Evolutionary conservation across 208 protist genomes (phyloP).

Genomic region (Trypanosoma theileri): DNA sequence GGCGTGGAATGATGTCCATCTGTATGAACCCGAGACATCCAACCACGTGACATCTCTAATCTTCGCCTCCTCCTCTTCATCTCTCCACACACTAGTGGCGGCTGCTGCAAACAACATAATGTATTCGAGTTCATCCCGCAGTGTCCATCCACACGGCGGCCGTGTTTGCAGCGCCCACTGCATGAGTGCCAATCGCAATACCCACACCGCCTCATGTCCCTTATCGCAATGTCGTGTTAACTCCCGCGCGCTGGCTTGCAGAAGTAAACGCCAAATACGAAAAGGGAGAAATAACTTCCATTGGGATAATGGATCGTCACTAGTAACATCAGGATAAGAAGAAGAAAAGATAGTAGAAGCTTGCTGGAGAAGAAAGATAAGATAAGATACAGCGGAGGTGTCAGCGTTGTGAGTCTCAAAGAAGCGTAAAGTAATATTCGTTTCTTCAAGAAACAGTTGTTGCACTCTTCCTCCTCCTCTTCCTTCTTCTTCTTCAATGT

Average conservation of each 20-base stretch:
- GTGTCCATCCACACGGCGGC: constrained; percentile 39
- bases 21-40: constrained; percentile 36
- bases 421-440: constrained; percentile 36
- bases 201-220: constrained; percentile 74
- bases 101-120: constrained; percentile 31
- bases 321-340: background rate
- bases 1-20: constrained; percentile 64
- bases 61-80: background rate
- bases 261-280: constrained; percentile 32
- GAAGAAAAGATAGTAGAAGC: background rate
- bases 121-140: constrained; percentile 65
- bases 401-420: constrained; percentile 64
- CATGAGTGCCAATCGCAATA: constrained; percentile 60
- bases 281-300: background rate
- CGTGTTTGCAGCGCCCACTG: constrained; percentile 34
- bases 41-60: constrained; percentile 22
- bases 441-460: constrained; percentile 22
- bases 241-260: constrained; percentile 46
- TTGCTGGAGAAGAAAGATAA: constrained; percentile 55
- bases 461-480: background rate
- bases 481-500: background rate
- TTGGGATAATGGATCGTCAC: background rate
- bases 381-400: constrained; percentile 47
- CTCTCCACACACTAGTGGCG: background rate
- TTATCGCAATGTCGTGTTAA: constrained; percentile 64